Percentiles rank a stretch among this genome's conserved stretches.
Conservation (phyloP, 2,329 filamentous ascomycete species). For the Berkeleyomyces rouxiae region DNA sequence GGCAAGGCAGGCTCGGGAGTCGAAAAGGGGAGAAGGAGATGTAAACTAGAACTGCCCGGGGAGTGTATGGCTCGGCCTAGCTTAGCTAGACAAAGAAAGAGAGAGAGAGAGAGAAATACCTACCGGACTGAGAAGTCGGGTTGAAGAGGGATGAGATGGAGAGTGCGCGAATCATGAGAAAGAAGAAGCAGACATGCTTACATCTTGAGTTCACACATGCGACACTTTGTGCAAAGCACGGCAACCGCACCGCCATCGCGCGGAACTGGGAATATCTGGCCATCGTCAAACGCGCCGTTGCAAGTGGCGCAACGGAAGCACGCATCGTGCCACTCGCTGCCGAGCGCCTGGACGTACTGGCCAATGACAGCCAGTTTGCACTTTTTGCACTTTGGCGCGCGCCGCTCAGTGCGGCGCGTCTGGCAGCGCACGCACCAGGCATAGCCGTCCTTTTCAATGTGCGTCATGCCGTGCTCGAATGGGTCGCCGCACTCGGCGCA, state of each 20-base stretch:
- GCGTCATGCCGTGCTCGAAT: constrained; percentile 54
- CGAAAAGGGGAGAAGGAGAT: background rate
- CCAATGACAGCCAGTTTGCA: constrained; percentile 77
- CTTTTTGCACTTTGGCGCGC: constrained; percentile 71
- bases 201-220: constrained; percentile 42
- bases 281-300: constrained; percentile 43
- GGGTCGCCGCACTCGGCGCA: constrained; percentile 97
- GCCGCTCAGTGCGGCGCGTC: constrained; percentile 76
- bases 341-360: constrained; percentile 75
- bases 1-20: background rate
- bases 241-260: constrained; percentile 27
- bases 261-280: constrained; percentile 46
- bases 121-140: background rate
- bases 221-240: constrained; percentile 45
- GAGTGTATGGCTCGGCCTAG: background rate
- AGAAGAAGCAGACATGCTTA: constrained; percentile 16
- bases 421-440: constrained; percentile 94
- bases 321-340: constrained; percentile 79
- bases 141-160: no score
- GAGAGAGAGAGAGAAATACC: background rate
- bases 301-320: constrained; percentile 71
- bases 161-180: background rate
- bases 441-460: constrained; percentile 90
- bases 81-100: background rate
- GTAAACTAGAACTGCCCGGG: background rate